Evolutionary conservation across 2,329 filamentous ascomycete genomes (phyloP), one percentile per base, ranked within the genome.

Genomic region (Sodiomyces alkalinus): DNA sequence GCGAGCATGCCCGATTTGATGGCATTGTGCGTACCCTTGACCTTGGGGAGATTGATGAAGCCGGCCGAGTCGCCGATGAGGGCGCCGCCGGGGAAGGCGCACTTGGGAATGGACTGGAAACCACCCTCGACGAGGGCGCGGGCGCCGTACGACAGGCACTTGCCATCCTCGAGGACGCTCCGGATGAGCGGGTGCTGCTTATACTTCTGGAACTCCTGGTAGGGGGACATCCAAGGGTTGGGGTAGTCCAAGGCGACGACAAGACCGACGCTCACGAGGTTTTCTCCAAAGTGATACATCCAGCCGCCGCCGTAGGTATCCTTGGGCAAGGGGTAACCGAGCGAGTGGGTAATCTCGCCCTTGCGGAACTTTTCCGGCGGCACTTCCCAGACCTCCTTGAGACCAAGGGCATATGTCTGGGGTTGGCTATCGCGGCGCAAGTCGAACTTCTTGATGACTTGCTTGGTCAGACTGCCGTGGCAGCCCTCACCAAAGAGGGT

Each of bases 251-350:
- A 67, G 15, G 86, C 86, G 20, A 92, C 80, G 8, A 98, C 90
- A 12, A 96, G 64, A 15, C 90, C 90, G 31, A 98, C 65, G 40
- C 76, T 85, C 34, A 98, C 87, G 43, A 96, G 69, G 54, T 96
- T 98, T 43, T 98, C 87, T 20, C 86, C 90, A 53, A 96, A 98
- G 54, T 98, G 90, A 48, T 98, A 98, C 81, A 98, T 86, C 76
- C 85, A 98, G n/a, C 81, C 85, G 39, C 90, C 90, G 40, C 90
- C 90, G 49, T 98, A 98, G 7, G 86, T 90, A 48, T 96, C 79
- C 42, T 66, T 72, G 11, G 83, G 72, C 24, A 98, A 58, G 13
- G 90, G 90, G 46, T 92, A 96, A 13, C 90, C 90, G 75, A 98
- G 73, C 4, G 83, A 80, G 58, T 98, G 90, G 4, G 76, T 71